Conservation (phyloP, 352 stramenopile species). For the Phytophthora tentaculata region DNA sequence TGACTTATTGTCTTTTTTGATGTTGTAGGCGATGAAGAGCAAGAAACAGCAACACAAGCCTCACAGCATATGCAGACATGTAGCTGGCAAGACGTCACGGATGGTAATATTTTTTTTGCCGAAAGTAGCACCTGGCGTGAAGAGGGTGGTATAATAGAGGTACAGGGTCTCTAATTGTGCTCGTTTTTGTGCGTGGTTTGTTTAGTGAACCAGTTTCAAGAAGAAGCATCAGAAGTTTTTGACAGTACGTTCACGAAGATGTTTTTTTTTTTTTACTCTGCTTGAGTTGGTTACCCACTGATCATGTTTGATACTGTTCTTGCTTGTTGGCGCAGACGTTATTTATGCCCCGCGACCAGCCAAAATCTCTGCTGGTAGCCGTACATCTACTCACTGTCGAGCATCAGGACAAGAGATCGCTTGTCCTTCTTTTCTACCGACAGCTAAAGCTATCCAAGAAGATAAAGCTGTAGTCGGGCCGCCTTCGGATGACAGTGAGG, state of each 20-base stretch:
- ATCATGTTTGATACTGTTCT: conserved; percentile 4
- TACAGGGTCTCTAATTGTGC: conserved; percentile 16
- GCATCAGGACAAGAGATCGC: conserved; percentile 12
- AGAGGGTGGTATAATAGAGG: conserved; percentile 10
- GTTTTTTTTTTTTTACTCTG: conserved; percentile 3
- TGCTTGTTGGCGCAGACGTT: conserved; percentile 46
- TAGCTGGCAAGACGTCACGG: conserved; percentile 42
- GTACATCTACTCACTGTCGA: conserved; percentile 2
- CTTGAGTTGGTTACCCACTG: no score
- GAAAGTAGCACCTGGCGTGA: conserved; percentile 9
- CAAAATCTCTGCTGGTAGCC: conserved; percentile 10
- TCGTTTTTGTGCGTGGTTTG: conserved; percentile 21
- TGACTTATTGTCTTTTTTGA: neutral
- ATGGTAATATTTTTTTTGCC: conserved; percentile 29
- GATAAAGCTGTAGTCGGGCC: conserved; percentile 2
- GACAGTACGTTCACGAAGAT: conserved; percentile 51
- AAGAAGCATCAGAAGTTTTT: conserved; percentile 77
- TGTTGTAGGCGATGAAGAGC: conserved; percentile 25
- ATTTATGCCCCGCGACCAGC: conserved; percentile 53
- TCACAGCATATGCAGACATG: conserved; percentile 41
- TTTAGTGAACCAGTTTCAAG: conserved; percentile 54
- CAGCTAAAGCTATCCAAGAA: conserved; percentile 12
- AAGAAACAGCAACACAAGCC: conserved; percentile 20
- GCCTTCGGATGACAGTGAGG: conserved; percentile 42
- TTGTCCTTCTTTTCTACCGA: conserved; percentile 6